phyloP scores from a whole-genome alignment of 768 basidiomycete genomes.

The Mycena albidolilacea region DNA sequence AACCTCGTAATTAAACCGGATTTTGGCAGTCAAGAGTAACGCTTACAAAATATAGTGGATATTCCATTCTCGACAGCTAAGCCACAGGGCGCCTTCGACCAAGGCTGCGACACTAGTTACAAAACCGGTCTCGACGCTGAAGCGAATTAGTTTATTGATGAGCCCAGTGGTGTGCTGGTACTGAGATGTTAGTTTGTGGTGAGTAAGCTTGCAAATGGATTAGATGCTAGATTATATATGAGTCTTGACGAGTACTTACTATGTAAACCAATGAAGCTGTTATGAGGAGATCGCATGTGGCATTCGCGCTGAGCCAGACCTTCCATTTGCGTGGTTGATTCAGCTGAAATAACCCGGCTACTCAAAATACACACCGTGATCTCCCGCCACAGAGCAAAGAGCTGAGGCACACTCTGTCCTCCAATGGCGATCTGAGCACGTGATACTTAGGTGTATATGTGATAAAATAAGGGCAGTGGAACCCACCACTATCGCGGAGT shows the following conservation, averaged over 20 bases:
- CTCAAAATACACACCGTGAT: constrained; percentile 19
- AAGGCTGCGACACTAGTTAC: constrained; percentile 35
- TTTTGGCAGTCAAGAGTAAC: background rate
- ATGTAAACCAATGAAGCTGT: constrained; percentile 46
- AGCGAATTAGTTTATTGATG: constrained; percentile 44
- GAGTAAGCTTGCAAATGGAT: constrained; percentile 32
- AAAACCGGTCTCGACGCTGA: constrained; percentile 38
- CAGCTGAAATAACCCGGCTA: background rate
- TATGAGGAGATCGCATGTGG: constrained; percentile 37
- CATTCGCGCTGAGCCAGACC: constrained; percentile 38
- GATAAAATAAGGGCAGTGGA: background rate
- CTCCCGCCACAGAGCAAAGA: constrained; percentile 18
- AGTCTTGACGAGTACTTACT: constrained; percentile 12
- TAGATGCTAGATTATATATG: background rate
- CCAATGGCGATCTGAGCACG: constrained; percentile 3
- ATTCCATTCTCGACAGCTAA: constrained; percentile 33
- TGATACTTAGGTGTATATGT: constrained; percentile 8
- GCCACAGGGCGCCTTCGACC: constrained; percentile 35
- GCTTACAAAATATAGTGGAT: constrained; percentile 39
- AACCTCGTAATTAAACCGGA: background rate
- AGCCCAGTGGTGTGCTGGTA: constrained; percentile 42
- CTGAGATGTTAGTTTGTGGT: constrained; percentile 12
- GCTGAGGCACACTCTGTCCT: background rate
- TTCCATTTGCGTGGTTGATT: background rate
- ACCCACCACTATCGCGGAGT: constrained; percentile 18